Conservation (phyloP, 257 asterid species). For the Cinchona pubescens region DNA sequence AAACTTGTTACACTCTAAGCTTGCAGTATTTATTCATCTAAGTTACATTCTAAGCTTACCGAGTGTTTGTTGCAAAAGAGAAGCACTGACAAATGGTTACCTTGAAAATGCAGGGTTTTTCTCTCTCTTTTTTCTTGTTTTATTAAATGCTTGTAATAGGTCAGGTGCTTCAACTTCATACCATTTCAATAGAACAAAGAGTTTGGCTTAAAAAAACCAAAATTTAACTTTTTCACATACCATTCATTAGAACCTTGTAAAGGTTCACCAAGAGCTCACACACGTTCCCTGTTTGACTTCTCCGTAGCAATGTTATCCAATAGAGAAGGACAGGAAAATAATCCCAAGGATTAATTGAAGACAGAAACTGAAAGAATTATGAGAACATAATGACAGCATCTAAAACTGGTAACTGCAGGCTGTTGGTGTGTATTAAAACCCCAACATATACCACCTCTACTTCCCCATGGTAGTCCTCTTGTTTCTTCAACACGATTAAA, state of each 20-base stretch:
- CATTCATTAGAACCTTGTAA: constrained; percentile 72
- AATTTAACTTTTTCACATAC: constrained; percentile 33
- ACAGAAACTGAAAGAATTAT: not conserved
- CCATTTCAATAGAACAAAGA: not conserved
- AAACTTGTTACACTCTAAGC: not conserved
- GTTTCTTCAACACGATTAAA: too few relatives aligned
- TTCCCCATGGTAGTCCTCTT: not conserved
- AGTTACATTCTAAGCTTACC: not conserved
- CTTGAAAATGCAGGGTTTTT: too few relatives aligned
- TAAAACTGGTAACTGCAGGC: too few relatives aligned
- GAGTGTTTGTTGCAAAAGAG: too few relatives aligned
- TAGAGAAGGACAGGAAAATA: constrained; percentile 13
- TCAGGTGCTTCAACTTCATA: not conserved
- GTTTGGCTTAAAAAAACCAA: not conserved
- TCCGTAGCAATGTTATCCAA: constrained; percentile 60
- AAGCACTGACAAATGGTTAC: too few relatives aligned
- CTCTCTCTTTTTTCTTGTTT: not conserved
- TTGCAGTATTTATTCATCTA: not conserved
- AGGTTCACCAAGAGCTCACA: constrained; percentile 62
- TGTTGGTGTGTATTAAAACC: not conserved
- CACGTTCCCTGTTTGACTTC: constrained; percentile 74
- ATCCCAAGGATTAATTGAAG: not conserved
- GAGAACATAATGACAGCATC: not conserved
- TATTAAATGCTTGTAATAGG: not conserved
- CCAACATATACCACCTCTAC: not conserved